Conservation (phyloP, 1,284 basidiomycete species). For the Lentinus polychrous region DNA sequence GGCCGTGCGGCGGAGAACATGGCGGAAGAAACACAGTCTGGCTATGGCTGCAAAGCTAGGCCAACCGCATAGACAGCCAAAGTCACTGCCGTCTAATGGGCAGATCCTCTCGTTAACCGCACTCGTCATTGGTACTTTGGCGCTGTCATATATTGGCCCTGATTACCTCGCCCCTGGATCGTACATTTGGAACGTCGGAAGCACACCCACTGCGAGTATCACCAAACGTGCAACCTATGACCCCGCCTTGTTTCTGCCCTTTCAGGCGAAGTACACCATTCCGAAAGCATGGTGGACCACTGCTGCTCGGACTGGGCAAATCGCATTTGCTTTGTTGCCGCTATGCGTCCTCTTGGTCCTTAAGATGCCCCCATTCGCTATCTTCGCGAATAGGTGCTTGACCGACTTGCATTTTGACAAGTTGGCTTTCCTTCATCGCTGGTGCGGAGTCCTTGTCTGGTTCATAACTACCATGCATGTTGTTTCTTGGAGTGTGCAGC, state of each 20-base stretch:
- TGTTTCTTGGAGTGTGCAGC: constrained; percentile 71
- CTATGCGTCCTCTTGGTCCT: constrained; percentile 73
- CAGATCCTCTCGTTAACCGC: constrained; percentile 43
- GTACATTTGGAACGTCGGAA: constrained; percentile 32
- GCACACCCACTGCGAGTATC: constrained; percentile 22
- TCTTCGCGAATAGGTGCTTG: constrained; percentile 67
- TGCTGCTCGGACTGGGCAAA: constrained; percentile 66
- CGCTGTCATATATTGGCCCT: constrained; percentile 56
- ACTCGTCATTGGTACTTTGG: constrained; percentile 36
- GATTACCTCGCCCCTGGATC: constrained; percentile 66
- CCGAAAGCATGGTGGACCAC: constrained; percentile 74
- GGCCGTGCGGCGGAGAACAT: constrained; percentile 46
- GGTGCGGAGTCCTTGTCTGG: constrained; percentile 72
- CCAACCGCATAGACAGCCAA: constrained; percentile 35
- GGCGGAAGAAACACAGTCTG: constrained; percentile 34
- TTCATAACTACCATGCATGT: constrained; percentile 65
- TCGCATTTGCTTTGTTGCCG: constrained; percentile 76
- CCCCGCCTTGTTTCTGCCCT: constrained; percentile 24
- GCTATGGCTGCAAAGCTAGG: constrained; percentile 26
- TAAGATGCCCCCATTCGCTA: constrained; percentile 77
- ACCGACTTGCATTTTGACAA: constrained; percentile 76
- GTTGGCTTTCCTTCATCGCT: constrained; percentile 65
- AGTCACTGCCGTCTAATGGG: constrained; percentile 55
- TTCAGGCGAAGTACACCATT: constrained; percentile 54
- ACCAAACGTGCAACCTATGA: constrained; percentile 21